Conservation (phyloP, 352 stramenopile genomes). For the Blastocystis sp. region DNA sequence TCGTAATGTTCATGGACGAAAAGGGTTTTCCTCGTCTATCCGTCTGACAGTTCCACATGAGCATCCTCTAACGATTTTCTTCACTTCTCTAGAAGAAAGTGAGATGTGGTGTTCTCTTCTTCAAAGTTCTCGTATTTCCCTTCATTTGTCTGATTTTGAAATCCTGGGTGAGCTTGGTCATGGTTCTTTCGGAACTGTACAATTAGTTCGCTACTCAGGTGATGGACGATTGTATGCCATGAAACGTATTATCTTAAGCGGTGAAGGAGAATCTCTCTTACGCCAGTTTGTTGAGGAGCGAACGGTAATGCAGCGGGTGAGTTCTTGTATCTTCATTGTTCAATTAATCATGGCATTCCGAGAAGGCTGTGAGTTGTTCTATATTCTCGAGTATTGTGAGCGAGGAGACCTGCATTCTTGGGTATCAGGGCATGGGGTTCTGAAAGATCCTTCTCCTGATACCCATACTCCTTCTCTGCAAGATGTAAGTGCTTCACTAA, state of each 20-base stretch:
- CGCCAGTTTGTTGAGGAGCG: slow-evolving; percentile 60
- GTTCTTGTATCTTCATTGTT: slow-evolving; percentile 45
- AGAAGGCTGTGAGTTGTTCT: slow-evolving; percentile 20
- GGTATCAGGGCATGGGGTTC: neutral
- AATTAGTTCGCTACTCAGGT: slow-evolving; percentile 14
- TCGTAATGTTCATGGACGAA: neutral
- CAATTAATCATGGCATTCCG: slow-evolving; percentile 44
- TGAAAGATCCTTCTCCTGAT: neutral
- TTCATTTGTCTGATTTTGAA: slow-evolving; percentile 54
- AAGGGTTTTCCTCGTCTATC: slow-evolving; percentile 10
- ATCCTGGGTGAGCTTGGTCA: slow-evolving; percentile 42
- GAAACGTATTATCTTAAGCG: slow-evolving; percentile 35
- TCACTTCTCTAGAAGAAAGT: slow-evolving; percentile 10
- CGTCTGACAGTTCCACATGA: neutral
- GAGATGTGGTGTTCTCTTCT: slow-evolving; percentile 53
- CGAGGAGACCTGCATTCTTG: slow-evolving; percentile 7
- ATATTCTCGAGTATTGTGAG: slow-evolving; percentile 59
- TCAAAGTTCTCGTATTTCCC: neutral
- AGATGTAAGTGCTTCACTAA: neutral
- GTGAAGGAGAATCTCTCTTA: slow-evolving; percentile 2
- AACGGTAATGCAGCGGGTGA: slow-evolving; percentile 52
- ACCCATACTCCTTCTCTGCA: neutral
- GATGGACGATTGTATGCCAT: slow-evolving; percentile 41
- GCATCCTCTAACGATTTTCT: neutral
- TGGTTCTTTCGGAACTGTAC: slow-evolving; percentile 31